Evolutionary conservation across 2,329 filamentous ascomycete species (phyloP), one percentile per base, ranked within the genome.

Genomic region (Claviceps cyperi): DNA sequence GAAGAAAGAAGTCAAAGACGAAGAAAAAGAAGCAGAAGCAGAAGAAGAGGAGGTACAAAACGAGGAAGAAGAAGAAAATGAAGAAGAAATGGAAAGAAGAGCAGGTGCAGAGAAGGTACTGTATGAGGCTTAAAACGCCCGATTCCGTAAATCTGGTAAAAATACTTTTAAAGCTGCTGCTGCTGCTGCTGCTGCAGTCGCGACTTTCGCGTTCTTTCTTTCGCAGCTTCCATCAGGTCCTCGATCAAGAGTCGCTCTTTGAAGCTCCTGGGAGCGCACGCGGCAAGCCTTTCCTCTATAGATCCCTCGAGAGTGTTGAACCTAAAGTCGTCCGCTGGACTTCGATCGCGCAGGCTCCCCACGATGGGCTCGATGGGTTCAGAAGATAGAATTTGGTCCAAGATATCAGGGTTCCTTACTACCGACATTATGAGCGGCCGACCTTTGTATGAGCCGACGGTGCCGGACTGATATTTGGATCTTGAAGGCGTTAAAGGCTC

Each of bases 391-490:
- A 74, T 74, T 55, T 68, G 65, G 22, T 69, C 72, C 51, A 75
- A 69, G 1, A 78, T 49, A 21, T 73, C 68, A 8, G 72, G 67
- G 46, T 74, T 68, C 46, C 67, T 69, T 44, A 79, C 69, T 14
- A 78, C 66, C 2, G 72, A 69, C 64, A 78, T 75, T 37, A 69
- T 66, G 46, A 80, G 71, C 14, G 75, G 68, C 19, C 68, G 68
- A 43, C 75, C 75, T 56, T 71, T 75, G 56, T 76, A 77, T n/a
- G 75, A 78, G 2, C 75, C 75, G 14, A 74, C 60, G 6, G 71
- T 73, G 17, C 67, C 67, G 21, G 65, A 59, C 43, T 66, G 60
- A 48, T 65, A 65, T 44, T 62, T 65, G 46, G 65, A 56, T 4
- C 56, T 56, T 3, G 65, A 60, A 11, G 64, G 59, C n/a, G 61